Evolutionary conservation across 129 eudicot genomes (phyloP).

Genomic region (Dittrichia graveolens): DNA sequence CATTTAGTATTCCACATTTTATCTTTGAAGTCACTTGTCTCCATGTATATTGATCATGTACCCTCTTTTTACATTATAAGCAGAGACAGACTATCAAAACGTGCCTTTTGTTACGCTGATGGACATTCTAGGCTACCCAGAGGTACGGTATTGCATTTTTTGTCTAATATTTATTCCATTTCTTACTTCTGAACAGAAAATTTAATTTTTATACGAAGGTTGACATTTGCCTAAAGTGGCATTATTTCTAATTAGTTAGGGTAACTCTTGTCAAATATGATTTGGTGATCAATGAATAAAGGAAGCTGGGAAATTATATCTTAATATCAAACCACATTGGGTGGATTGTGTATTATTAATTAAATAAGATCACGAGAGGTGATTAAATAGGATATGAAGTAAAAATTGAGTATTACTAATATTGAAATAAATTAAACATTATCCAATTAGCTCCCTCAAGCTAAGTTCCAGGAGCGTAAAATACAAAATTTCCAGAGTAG

Average conservation of each 20-base stretch:
- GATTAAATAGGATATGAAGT: no score
- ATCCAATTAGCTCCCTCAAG: no score
- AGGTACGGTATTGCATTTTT: slow-evolving; percentile 46
- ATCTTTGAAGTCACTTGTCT: background rate
- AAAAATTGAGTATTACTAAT: no score
- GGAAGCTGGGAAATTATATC: no score
- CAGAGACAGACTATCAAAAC: slow-evolving; percentile 64
- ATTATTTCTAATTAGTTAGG: background rate
- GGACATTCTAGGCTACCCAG: slow-evolving; percentile 59
- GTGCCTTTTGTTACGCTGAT: slow-evolving; percentile 73
- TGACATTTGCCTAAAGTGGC: background rate
- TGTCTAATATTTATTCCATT: background rate
- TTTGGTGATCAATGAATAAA: background rate
- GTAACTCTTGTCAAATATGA: background rate
- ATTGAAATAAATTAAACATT: no score
- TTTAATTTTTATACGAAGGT: background rate
- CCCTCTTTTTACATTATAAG: background rate
- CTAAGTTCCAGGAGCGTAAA: no score
- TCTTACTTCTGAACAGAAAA: background rate
- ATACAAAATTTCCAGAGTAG: no score
- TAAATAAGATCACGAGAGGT: no score
- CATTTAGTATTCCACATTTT: background rate
- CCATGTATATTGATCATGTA: background rate
- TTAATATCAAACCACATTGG: no score
- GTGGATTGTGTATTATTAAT: no score